phyloP scores from a whole-genome alignment of 768 basidiomycete genomes.

The Auriscalpium microsporum region DNA sequence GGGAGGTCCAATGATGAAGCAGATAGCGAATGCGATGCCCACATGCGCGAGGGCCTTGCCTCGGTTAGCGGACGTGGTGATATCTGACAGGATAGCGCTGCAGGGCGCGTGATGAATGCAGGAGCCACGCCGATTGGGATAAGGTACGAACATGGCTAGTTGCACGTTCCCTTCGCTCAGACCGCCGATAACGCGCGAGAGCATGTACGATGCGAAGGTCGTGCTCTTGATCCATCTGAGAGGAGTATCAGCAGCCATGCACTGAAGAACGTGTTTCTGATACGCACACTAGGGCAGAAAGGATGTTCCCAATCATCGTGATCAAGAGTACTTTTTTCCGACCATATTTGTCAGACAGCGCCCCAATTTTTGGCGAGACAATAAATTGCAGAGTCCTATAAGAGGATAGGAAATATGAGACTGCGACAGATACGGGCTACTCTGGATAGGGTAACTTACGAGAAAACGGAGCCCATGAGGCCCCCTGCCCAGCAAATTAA shows the following conservation, averaged over 20 bases:
- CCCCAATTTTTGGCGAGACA: constrained; percentile 74
- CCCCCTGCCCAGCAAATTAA: constrained; percentile 42
- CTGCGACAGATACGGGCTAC: not conserved
- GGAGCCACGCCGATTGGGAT: not conserved
- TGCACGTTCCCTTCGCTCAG: constrained; percentile 97
- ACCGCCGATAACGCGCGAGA: constrained; percentile 87
- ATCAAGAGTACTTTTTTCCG: constrained; percentile 74
- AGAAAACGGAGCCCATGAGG: constrained; percentile 89
- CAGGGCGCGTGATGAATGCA: not conserved
- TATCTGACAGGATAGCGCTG: constrained; percentile 90
- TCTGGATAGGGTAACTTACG: constrained; percentile 41
- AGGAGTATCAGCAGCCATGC: constrained; percentile 2
- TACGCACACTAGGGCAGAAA: constrained; percentile 78
- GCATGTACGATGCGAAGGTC: constrained; percentile 81
- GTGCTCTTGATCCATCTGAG: constrained; percentile 84
- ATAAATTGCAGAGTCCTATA: constrained; percentile 78
- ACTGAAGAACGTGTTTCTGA: not conserved
- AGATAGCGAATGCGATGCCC: constrained; percentile 93
- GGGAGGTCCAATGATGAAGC: constrained; percentile 88
- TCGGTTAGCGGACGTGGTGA: constrained; percentile 71
- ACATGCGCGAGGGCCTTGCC: constrained; percentile 85
- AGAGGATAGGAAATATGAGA: not conserved
- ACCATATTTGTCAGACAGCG: constrained; percentile 84
- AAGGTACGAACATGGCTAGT: constrained; percentile 71
- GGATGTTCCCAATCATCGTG: constrained; percentile 89